phyloP scores from a whole-genome alignment of 139 green algal genomes.

The Chlamydomonas sphaeroides region DNA sequence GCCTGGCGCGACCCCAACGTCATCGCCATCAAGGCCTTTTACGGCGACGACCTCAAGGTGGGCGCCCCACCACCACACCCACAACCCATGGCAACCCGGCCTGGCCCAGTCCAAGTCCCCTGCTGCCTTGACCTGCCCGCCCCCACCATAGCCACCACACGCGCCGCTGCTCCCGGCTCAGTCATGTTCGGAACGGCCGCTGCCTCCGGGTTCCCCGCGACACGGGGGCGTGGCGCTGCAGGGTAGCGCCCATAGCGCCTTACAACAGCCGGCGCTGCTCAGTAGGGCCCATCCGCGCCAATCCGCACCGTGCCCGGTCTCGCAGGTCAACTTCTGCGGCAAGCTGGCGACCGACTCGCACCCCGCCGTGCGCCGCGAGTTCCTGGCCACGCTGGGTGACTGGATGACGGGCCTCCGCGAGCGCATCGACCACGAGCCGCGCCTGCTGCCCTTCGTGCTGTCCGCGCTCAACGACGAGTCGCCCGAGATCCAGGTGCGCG shows the following conservation, averaged over 20 bases:
- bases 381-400: slow-evolving; percentile 61
- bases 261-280: too few relatives aligned
- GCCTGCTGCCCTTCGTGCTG: slow-evolving; percentile 79
- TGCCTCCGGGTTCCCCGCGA: too few relatives aligned
- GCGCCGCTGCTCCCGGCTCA: too few relatives aligned
- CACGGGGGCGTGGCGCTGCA: too few relatives aligned
- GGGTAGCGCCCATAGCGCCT: too few relatives aligned
- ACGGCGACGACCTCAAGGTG: slow-evolving; percentile 72
- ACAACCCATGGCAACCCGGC: too few relatives aligned
- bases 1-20: slow-evolving; percentile 77
- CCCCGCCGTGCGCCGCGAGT: slow-evolving; percentile 69
- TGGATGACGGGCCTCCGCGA: slow-evolving; percentile 75
- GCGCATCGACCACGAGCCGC: slow-evolving; percentile 71
- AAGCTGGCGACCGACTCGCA: slow-evolving; percentile 73
- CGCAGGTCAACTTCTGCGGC: slow-evolving; percentile 75
- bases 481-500: slow-evolving; percentile 44
- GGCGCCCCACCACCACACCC: too few relatives aligned
- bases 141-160: too few relatives aligned
- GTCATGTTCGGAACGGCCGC: too few relatives aligned
- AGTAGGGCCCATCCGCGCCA: too few relatives aligned
- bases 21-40: slow-evolving; percentile 77
- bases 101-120: too few relatives aligned
- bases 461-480: slow-evolving; percentile 65
- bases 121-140: too few relatives aligned
- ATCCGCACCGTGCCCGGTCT: background rate